A percentile compares a stretch with the other conserved stretches of the same genome.
Evolutionary conservation across 345 rosid genomes (phyloP).

Genomic region (Rubroshorea leprosula): DNA sequence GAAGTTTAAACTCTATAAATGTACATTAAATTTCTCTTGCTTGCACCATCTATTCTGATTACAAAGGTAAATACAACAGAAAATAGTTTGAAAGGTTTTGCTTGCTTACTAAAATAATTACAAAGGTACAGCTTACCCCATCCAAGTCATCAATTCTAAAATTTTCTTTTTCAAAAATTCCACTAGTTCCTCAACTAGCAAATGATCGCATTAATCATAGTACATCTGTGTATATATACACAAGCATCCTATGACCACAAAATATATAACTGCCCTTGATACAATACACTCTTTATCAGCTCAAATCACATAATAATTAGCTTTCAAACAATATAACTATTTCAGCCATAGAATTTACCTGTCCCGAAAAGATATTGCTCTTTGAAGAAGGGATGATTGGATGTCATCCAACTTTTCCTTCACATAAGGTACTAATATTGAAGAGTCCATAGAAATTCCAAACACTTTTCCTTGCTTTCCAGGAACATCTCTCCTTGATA

Average conservation of each 20-base stretch:
- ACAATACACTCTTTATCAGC: no score
- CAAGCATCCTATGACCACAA: no score
- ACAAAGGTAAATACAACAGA: not conserved
- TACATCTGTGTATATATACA: no score
- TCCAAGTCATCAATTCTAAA: no score
- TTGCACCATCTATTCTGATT: not conserved
- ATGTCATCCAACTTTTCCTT: constrained; percentile 89
- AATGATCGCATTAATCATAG: no score
- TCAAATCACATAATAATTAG: no score
- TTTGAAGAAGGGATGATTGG: constrained; percentile 71
- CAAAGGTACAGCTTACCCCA: no score
- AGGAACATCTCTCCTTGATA: constrained; percentile 86
- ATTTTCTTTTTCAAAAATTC: no score
- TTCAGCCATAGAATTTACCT: constrained; percentile 40
- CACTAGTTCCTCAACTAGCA: not conserved
- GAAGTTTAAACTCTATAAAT: not conserved
- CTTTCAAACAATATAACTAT: not conserved
- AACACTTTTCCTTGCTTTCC: constrained; percentile 88
- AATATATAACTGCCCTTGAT: no score
- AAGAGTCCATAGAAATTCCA: constrained; percentile 85
- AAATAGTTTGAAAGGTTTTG: no score
- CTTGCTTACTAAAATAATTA: no score
- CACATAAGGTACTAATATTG: constrained; percentile 57
- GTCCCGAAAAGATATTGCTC: constrained; percentile 63
- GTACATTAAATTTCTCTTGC: not conserved